Evolutionary conservation across 768 basidiomycete genomes (phyloP), one percentile per base, ranked within the genome.

Genomic region (Psilocybe cyanescens): DNA sequence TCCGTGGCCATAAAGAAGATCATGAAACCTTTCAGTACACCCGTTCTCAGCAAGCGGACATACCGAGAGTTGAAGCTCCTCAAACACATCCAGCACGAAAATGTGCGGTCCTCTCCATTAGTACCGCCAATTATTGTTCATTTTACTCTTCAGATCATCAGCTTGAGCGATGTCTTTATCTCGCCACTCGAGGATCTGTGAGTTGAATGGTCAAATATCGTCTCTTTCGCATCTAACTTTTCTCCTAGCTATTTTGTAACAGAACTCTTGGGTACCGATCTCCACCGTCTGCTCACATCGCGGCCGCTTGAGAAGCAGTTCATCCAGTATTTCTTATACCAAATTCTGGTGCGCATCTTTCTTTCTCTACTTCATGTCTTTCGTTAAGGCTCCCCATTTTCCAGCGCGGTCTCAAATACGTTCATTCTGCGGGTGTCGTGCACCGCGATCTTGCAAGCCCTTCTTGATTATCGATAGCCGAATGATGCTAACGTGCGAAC

Each of bases 1-100:
- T 92, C 94, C 16, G 96, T 97, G 59, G 97, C 97, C 71, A 96
- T 99, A 81, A 99, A 99, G 87, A 99, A 99, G 88, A 99, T 99
- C 82, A 99, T 99, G 97, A 99, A 99, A 76, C 97, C 97, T 6
- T 99, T 99, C 80, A 93, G 91, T 73, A 98, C 97, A 5, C 96
- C 97, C 17, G 97, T 99, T n/a, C 83, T 99, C 68, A 91, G 90
- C 76, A 99, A 99, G 79, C 84, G 97, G 65, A 99, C 97, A 1
- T 99, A 99, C 76, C 86, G 97, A 63, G 97, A 99, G 78, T 85
- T 99, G 70, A 99, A 99, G 78, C 84, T 99, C 45, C 84, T 99
- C 72, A 99, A 99, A 79, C 97, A 99, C 76, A 93, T 99, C 69
- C 92, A 97, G 71, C 97, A 98, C 75, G 97, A 98, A 80, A 99